Conservation (phyloP, 1,284 basidiomycete genomes). For the Cystobasidium sp. region DNA sequence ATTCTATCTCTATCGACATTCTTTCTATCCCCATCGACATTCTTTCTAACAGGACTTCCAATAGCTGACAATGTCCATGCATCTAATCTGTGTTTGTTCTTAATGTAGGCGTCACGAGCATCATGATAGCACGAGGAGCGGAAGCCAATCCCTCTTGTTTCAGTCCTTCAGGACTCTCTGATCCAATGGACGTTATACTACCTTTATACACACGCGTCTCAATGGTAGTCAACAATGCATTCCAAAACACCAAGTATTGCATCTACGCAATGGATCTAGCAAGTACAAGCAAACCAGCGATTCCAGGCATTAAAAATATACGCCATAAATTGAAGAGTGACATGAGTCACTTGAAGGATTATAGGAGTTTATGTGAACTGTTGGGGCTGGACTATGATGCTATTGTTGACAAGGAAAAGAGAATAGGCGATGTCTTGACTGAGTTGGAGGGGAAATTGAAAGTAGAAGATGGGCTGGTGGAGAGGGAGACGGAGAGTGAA, state of each 20-base stretch:
- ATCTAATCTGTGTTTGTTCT: too few species aligned
- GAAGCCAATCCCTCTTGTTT: conserved; percentile 93
- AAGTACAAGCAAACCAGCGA: conserved; percentile 50
- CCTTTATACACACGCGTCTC: conserved; percentile 74
- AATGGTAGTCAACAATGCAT: conserved; percentile 65
- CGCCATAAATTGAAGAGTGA: conserved; percentile 65
- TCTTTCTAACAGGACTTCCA: neutral
- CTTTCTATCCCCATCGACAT: neutral
- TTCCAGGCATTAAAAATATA: conserved; percentile 64
- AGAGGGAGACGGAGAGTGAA: conserved; percentile 49
- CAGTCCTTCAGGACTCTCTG: conserved; percentile 66
- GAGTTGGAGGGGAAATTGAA: conserved; percentile 30
- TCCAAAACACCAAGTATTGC: conserved; percentile 91
- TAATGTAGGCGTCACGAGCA: conserved; percentile 87
- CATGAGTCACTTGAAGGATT: conserved; percentile 69
- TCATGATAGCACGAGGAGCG: conserved; percentile 94
- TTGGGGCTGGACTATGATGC: conserved; percentile 58
- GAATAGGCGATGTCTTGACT: conserved; percentile 16
- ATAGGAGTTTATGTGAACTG: conserved; percentile 66
- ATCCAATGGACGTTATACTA: conserved; percentile 72
- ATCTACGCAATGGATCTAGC: conserved; percentile 60
- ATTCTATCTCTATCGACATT: neutral
- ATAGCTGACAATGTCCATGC: neutral
- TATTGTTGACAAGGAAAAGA: conserved; percentile 13
- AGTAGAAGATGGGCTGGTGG: conserved; percentile 43